These are phyloP conservation scores for Cicer bijugum DNA, from an alignment of 306 rosid genomes.

Conservation along the genomic window DNA sequence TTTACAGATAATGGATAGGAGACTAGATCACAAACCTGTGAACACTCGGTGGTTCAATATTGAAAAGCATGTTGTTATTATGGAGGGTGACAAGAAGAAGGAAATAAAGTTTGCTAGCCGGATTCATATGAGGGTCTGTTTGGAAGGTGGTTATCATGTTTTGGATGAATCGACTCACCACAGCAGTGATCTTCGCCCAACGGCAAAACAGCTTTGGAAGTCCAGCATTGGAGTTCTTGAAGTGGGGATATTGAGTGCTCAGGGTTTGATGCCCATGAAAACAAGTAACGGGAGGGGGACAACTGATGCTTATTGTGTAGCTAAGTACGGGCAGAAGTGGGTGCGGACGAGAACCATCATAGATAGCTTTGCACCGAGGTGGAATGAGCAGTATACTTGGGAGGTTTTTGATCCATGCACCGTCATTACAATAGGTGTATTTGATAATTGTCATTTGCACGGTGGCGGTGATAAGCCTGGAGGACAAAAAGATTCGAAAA, in stretches of 20 bases:
- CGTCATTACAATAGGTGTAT: constrained; percentile 90
- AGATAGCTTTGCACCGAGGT: constrained; percentile 81
- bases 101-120: constrained; percentile 88
- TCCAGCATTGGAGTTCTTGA: constrained; percentile 86
- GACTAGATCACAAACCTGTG: constrained; percentile 87
- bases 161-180: constrained; percentile 95
- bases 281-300: constrained; percentile 83
- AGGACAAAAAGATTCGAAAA: constrained; percentile 71
- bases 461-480: constrained; percentile 85
- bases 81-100: constrained; percentile 96
- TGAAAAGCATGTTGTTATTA: constrained; percentile 61
- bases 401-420: constrained; percentile 98
- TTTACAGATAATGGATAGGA: constrained; percentile 61
- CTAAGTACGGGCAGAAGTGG: constrained; percentile 98
- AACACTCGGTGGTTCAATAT: constrained; percentile 81
- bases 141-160: constrained; percentile 96
- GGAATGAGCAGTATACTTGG: constrained; percentile 99
- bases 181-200: constrained; percentile 98
- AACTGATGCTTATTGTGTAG: constrained; percentile 93
- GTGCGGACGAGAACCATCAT: constrained; percentile 95
- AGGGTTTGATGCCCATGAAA: constrained; percentile 95
- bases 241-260: constrained; percentile 86
- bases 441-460: constrained; percentile 90
- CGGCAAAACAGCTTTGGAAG: constrained; percentile 89
- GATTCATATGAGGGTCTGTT: constrained; percentile 87